These are phyloP conservation scores for Sugiyamaella neomexicana DNA, from an alignment of 1,139 yeast species.

Conservation along the genomic window DNA sequence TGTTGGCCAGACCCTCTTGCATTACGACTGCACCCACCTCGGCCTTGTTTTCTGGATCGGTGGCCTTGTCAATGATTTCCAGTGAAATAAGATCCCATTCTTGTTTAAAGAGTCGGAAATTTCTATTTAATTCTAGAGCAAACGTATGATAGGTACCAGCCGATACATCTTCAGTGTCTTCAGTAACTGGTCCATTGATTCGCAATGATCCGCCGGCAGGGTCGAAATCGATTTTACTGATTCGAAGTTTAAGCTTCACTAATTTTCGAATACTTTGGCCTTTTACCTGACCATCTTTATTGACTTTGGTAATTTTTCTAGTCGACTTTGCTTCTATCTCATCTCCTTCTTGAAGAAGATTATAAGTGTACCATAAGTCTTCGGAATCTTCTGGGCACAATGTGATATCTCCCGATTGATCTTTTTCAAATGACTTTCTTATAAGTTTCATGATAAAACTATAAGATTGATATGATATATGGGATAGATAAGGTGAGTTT, in stretches of 20 bases:
- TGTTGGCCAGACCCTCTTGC: slow-evolving; percentile 93
- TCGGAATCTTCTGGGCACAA: slow-evolving; percentile 85
- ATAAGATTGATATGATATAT: neutral
- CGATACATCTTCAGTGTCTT: slow-evolving; percentile 77
- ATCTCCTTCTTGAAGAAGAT: slow-evolving; percentile 75
- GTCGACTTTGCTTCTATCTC: slow-evolving; percentile 66
- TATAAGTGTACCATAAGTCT: slow-evolving; percentile 87
- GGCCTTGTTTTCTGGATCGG: slow-evolving; percentile 75
- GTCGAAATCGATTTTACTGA: slow-evolving; percentile 74
- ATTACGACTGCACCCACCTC: slow-evolving; percentile 93
- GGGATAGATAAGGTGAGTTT: neutral
- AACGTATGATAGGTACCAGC: slow-evolving; percentile 86
- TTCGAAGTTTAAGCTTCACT: slow-evolving; percentile 55
- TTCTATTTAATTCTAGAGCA: slow-evolving; percentile 68
- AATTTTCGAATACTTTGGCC: slow-evolving; percentile 51
- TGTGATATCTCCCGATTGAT: slow-evolving; percentile 63
- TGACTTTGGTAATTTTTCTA: slow-evolving; percentile 59
- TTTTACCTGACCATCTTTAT: slow-evolving; percentile 36
- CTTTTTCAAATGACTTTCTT: slow-evolving; percentile 55
- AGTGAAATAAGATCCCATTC: slow-evolving; percentile 80
- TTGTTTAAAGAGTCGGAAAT: slow-evolving; percentile 66
- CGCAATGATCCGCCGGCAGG: slow-evolving; percentile 77
- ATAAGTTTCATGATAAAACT: slow-evolving; percentile 51
- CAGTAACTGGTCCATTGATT: slow-evolving; percentile 74
- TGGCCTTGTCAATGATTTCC: slow-evolving; percentile 64